Base-by-base conservation (phyloP, 805 yeast species). In the Kluyveromyces wickerhamii region DNA sequence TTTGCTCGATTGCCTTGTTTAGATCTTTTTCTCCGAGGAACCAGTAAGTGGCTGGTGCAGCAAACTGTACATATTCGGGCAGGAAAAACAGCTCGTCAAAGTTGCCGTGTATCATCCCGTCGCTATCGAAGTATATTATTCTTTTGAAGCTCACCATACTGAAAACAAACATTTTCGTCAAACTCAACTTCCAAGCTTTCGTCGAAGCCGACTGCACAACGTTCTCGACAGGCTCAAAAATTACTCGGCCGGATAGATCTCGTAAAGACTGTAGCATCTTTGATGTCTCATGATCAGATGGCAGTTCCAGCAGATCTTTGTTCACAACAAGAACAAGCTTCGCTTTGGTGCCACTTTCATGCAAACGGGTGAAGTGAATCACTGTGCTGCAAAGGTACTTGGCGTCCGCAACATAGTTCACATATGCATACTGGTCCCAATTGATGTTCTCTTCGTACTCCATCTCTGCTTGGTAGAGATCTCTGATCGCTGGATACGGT, bases 111-210 rank as follows among this genome's bases (percentile, higher is more conserved):
- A 74, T 44, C 43, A 64, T 38, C 2, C 77, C 66, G 54, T 77
- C 84, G 7, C 77, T 65, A 50, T 78, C 85, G 45, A 78, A 52
- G 48, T 67, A 76, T 10, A 78, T 64, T 12, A 78, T 49, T 29
- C 79, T 52, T 17, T 73, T 72, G 47, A 63, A 78, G 22, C 71
- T 65, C 0, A 59, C 52, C 44, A 64, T 63, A 35, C 66, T 62
- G 48, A 77, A 77, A 1, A 72, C 66, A 40, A 65, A 58, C 19
- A 77, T 56, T 46, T 78, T 78, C 1, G 79, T 74, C 42, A 72
- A 70, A 36, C 78, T 68, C 4, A 63, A 57, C 4, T 57, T 40
- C 80, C 80, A 76, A 26, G 59, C 59, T 20, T 51, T 39, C 13
- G 32, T 32, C 36, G 51, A 57, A 10, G 37, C 29, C 10, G 44